Base-by-base conservation (phyloP, 192 early-diverging fungal species). In the Podila clonocystis region DNA sequence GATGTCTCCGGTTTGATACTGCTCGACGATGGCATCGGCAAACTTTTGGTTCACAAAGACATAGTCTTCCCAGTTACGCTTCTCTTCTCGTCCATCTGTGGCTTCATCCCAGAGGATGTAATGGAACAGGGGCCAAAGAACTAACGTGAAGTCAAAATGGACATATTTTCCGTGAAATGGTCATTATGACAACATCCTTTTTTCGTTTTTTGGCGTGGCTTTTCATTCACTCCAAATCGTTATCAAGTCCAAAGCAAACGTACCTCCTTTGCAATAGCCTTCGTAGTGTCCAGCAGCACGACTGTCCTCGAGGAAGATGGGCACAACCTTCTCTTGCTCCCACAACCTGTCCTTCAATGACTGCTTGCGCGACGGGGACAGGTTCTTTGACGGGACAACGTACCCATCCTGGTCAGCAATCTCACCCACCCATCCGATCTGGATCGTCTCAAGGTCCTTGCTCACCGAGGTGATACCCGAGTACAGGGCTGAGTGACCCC, bases 111-210 rank as follows among this genome's bases (percentile, higher is more conserved):
- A 97, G 49, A 96, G 88, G 52, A 97, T 90, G 75, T 98, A 99
- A 84, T 98, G 96, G 60, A 99, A 92, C 74, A 99, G 82, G 48
- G 97, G 96, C 97, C 96, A 99, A 36, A 99, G 85, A n/a, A 95
- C 94, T 94, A 70, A 9, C 9, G 8, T n/a, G 31, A 38, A 26
- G 19, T 55, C 20, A 30, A 4, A 33, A 52, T 38, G 49, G 49
- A 11, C 26, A 34, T 15, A 45, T 45, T 45, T 41, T 45, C 41
- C 41, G 11, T 45, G 41, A 15, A 15, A 45, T 22, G 22, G n/a
- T 63, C 31, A 63, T 63, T 8, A 63, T 20, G 33, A 63, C n/a
- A n/a, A 22, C 19, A 28, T 22, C 8, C 3, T 4, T 22, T 19
- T 30, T 30, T 38, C 22, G 17, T 62, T 11, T 11, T 17, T 3